Conservation (phyloP, 331 rosid genomes). For the Quercus phellos region DNA sequence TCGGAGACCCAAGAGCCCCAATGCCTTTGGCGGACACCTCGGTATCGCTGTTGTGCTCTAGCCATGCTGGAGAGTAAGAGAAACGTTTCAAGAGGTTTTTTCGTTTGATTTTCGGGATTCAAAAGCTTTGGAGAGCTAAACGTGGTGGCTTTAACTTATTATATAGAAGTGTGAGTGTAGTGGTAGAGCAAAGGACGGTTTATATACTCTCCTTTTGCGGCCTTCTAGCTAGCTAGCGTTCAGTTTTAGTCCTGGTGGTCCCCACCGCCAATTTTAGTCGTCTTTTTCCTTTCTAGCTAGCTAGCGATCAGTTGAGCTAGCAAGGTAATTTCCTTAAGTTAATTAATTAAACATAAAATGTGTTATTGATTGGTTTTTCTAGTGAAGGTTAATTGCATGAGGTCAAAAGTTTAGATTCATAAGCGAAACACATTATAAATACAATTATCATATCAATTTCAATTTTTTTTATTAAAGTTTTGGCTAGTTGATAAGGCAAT, state of each 20-base stretch:
- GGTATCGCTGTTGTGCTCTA: constrained; percentile 71
- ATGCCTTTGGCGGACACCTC: constrained; percentile 87
- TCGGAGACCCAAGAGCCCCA: constrained; percentile 99
- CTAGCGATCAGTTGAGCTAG: no score
- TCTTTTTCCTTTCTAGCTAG: background rate
- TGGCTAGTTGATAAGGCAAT: background rate
- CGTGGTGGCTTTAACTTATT: background rate
- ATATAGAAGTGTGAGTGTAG: background rate
- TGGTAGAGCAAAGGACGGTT: constrained; percentile 14
- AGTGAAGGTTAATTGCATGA: no score
- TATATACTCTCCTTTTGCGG: constrained; percentile 37
- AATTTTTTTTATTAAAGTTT: background rate
- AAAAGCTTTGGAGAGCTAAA: background rate
- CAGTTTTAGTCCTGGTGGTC: constrained; percentile 12
- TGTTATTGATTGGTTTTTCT: no score
- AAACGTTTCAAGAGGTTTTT: constrained; percentile 14
- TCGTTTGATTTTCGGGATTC: background rate
- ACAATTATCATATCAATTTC: no score
- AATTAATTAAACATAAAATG: no score
- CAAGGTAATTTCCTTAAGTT: no score
- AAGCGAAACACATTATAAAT: no score
- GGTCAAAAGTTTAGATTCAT: no score
- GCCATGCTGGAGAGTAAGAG: constrained; percentile 43
- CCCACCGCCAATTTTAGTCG: constrained; percentile 21
- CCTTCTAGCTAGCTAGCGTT: constrained; percentile 1